These are phyloP conservation scores for Pouteria glomerata DNA, from an alignment of 148 eudicot species.

Conservation along the genomic window DNA sequence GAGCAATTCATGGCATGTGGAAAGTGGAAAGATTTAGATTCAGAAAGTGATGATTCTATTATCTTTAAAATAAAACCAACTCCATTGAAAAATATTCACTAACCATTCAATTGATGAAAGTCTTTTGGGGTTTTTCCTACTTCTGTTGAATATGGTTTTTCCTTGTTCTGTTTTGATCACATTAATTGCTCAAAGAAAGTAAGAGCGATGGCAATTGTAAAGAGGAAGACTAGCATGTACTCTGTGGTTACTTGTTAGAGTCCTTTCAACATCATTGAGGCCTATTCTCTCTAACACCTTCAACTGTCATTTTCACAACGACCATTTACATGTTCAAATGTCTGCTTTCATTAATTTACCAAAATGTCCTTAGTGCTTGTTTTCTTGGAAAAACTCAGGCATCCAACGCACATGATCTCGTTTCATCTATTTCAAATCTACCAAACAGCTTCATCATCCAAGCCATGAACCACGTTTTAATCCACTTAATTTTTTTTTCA, in stretches of 20 bases:
- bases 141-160: neutral
- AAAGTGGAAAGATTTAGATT: neutral
- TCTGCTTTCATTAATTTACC: neutral
- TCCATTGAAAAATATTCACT: neutral
- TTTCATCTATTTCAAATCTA: neutral
- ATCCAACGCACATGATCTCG: neutral
- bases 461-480: neutral
- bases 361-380: neutral
- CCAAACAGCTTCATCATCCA: neutral
- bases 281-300: neutral
- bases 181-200: neutral
- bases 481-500: no score
- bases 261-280: neutral
- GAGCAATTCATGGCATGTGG: neutral
- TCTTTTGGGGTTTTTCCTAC: neutral
- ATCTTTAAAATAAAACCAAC: neutral
- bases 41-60: neutral
- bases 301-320: slow-evolving; percentile 1
- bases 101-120: neutral
- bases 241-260: neutral
- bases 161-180: neutral
- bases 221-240: neutral
- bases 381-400: neutral
- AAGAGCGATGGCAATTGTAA: neutral
- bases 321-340: neutral